phyloP scores from a whole-genome alignment of 352 stramenopile species.

The Globisporangium paroecandrum region DNA sequence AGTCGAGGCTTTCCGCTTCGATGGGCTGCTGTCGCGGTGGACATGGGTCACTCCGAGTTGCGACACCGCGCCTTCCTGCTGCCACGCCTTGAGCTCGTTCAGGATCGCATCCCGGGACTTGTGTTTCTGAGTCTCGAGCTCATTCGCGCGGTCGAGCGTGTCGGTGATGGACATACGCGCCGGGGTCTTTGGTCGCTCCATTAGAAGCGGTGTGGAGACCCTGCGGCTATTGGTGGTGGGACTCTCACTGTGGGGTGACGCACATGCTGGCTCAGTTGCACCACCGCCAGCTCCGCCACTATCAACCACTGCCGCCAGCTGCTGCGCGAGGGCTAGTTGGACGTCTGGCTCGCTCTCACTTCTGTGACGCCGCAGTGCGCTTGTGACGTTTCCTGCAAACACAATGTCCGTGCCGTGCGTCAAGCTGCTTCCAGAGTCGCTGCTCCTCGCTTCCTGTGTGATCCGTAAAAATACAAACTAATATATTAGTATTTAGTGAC shows the following conservation, averaged over 20 bases:
- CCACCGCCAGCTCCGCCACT: neutral
- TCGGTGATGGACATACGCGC: conserved; percentile 73
- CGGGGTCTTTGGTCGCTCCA: conserved; percentile 53
- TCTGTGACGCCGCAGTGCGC: conserved; percentile 64
- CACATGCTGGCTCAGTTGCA: neutral
- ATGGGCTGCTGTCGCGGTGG: conserved; percentile 14
- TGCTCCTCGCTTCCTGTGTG: conserved; percentile 23
- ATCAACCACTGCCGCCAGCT: conserved; percentile 7
- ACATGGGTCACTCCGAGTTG: conserved; percentile 34
- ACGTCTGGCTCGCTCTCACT: conserved; percentile 50
- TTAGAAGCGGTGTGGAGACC: neutral
- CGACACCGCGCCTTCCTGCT: conserved; percentile 46
- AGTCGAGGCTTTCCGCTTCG: conserved; percentile 19
- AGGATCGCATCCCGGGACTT: conserved; percentile 66
- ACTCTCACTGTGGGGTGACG: neutral
- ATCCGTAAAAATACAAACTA: neutral
- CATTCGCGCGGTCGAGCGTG: conserved; percentile 64
- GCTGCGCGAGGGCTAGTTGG: neutral
- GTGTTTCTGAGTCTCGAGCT: conserved; percentile 58
- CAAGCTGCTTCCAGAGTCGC: conserved; percentile 72
- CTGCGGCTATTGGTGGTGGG: neutral
- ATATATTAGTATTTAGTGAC: neutral
- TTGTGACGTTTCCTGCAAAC: conserved; percentile 88
- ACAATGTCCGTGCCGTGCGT: conserved; percentile 87
- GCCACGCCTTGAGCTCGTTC: conserved; percentile 62